phyloP scores from a whole-genome alignment of 352 stramenopile species.

The Globisporangium orthogonon region DNA sequence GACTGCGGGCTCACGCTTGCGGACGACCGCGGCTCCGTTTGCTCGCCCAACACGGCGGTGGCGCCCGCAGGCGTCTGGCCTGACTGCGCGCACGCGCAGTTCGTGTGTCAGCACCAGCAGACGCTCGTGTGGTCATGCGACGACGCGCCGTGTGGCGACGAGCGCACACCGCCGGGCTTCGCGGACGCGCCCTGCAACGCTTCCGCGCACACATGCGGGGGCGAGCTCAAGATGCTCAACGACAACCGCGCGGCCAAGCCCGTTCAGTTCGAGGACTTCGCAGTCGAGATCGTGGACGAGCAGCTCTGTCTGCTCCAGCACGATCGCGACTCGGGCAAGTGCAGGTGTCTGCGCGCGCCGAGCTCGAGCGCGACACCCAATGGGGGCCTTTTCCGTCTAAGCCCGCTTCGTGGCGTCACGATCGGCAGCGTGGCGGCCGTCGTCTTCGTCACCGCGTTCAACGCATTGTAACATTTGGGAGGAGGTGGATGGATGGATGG shows the following conservation, averaged over 20 bases:
- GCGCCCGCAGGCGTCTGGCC: constrained; percentile 48
- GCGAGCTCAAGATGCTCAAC: constrained; percentile 66
- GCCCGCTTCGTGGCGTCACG: not conserved
- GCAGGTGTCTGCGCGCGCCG: constrained; percentile 37
- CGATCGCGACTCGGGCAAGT: constrained; percentile 23
- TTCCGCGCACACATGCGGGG: constrained; percentile 44
- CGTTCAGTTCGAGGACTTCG: constrained; percentile 57
- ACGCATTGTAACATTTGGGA: not conserved
- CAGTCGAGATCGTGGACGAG: constrained; percentile 71
- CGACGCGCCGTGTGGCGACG: constrained; percentile 26
- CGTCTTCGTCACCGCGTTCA: not conserved
- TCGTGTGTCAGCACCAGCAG: constrained; percentile 37
- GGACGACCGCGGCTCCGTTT: constrained; percentile 48
- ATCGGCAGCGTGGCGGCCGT: not conserved
- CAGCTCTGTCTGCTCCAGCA: constrained; percentile 26
- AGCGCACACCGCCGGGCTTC: constrained; percentile 47
- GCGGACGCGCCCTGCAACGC: constrained; percentile 51
- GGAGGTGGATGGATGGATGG: not conserved
- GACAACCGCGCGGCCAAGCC: constrained; percentile 73
- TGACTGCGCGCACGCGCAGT: constrained; percentile 46
- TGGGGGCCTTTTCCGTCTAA: not conserved
- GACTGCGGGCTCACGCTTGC: constrained; percentile 61
- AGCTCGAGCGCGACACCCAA: constrained; percentile 4
- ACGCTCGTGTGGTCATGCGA: constrained; percentile 54
- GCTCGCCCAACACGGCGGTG: constrained; percentile 55